A percentile compares a stretch with the other conserved stretches of the same genome.
phyloP scores from a whole-genome alignment of 73 alveolate genomes.

The Paramecium biaurelia region DNA sequence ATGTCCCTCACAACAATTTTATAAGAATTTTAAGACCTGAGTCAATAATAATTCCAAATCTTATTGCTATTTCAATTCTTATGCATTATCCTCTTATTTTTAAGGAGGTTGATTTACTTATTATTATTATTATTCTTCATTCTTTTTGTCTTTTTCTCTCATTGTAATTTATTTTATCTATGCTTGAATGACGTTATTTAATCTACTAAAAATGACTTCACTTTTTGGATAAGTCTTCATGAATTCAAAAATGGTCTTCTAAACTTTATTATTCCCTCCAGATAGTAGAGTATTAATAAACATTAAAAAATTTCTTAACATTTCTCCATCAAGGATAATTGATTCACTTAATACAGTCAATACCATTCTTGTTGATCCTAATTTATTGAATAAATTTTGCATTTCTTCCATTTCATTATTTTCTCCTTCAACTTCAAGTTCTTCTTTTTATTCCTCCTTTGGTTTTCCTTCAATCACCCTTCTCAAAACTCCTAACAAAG shows the following conservation, averaged over 20 bases:
- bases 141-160: not conserved
- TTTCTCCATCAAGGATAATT: slow-evolving; percentile 47
- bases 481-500: not conserved
- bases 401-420: slow-evolving; percentile 50
- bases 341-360: slow-evolving; percentile 60
- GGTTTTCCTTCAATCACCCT: slow-evolving; percentile 46
- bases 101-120: not conserved
- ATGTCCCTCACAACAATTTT: slow-evolving; percentile 69
- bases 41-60: slow-evolving; percentile 53
- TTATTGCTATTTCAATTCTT: slow-evolving; percentile 3
- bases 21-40: slow-evolving; percentile 44
- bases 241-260: slow-evolving; percentile 62
- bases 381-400: slow-evolving; percentile 54
- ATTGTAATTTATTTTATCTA: slow-evolving; percentile 38
- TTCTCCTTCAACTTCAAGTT: slow-evolving; percentile 11
- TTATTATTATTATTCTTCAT: not conserved
- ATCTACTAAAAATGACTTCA: slow-evolving; percentile 60
- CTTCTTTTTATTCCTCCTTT: slow-evolving; percentile 15
- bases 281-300: slow-evolving; percentile 49
- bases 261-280: slow-evolving; percentile 66
- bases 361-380: slow-evolving; percentile 65
- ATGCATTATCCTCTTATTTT: not conserved
- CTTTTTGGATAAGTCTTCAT: slow-evolving; percentile 58
- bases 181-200: slow-evolving; percentile 36
- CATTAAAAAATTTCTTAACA: slow-evolving; percentile 55